phyloP scores from a whole-genome alignment of 2,329 filamentous ascomycete species.

The Aureobasidium leucospermi region DNA sequence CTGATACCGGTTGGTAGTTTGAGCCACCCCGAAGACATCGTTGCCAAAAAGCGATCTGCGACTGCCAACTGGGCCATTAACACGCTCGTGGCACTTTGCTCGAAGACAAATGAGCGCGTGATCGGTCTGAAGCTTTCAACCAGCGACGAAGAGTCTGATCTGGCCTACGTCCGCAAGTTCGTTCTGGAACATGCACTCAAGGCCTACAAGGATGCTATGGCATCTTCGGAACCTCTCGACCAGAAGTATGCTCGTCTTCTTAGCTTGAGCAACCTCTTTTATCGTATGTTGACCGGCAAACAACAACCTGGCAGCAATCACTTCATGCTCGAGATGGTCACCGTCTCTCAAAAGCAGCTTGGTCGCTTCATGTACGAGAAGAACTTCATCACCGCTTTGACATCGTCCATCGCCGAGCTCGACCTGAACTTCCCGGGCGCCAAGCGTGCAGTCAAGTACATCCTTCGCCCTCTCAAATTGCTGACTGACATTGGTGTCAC shows the following conservation, averaged over 20 bases:
- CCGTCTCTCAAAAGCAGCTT: constrained; percentile 67
- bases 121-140: constrained; percentile 40
- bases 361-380: constrained; percentile 98
- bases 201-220: constrained; percentile 80
- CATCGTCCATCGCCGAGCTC: constrained; percentile 86
- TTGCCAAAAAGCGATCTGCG: constrained; percentile 74
- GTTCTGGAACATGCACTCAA: constrained; percentile 89
- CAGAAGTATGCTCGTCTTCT: constrained; percentile 82
- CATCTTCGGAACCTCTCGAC: constrained; percentile 73
- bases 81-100: constrained; percentile 77
- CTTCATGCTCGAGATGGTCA: constrained; percentile 13
- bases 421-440: constrained; percentile 91
- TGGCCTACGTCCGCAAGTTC: constrained; percentile 89
- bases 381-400: constrained; percentile 82
- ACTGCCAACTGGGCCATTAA: constrained; percentile 82
- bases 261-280: constrained; percentile 83
- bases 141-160: constrained; percentile 67
- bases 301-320: constrained; percentile 48
- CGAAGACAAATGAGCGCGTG: constrained; percentile 74
- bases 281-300: constrained; percentile 79
- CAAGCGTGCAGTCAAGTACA: constrained; percentile 93
- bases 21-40: constrained; percentile 65
- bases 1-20: constrained; percentile 60
- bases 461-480: constrained; percentile 79
- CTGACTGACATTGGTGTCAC: constrained; percentile 81